Percentiles rank a stretch among this genome's conserved stretches.
Conservation (phyloP, 2,329 filamentous ascomycete species). For the Blastomyces emzantsi region DNA sequence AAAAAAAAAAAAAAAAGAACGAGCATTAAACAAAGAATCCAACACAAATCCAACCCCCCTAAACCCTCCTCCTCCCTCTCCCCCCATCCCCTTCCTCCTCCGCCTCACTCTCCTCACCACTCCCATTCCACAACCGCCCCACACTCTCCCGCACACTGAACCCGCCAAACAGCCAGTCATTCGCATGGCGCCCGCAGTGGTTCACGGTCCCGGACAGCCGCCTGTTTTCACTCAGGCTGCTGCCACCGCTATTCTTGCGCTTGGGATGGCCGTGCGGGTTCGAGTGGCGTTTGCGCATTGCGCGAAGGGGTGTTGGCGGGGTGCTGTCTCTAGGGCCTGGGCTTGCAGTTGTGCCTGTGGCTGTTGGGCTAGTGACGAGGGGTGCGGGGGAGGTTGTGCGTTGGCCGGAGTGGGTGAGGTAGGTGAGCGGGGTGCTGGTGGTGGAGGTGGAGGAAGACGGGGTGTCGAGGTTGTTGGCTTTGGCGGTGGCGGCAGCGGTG, state of each 20-base stretch:
- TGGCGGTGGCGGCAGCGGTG: slow-evolving; percentile 16
- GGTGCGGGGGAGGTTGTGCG: slow-evolving; percentile 18
- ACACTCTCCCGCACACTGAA: slow-evolving; percentile 40
- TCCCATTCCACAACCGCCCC: slow-evolving; percentile 24
- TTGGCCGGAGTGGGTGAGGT: slow-evolving; percentile 7
- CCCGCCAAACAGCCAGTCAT: slow-evolving; percentile 45
- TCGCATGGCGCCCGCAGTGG: slow-evolving; percentile 42
- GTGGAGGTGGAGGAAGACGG: background rate
- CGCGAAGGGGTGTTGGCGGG: background rate
- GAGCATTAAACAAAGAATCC: too few relatives aligned
- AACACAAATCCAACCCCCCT: background rate
- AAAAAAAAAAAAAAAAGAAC: background rate
- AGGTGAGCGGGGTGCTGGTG: slow-evolving; percentile 6
- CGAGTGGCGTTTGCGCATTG: slow-evolving; percentile 15
- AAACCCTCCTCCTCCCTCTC: background rate
- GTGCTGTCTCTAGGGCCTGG: background rate
- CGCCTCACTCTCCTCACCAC: background rate
- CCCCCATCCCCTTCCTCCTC: background rate
- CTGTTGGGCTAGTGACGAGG: slow-evolving; percentile 9
- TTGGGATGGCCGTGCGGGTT: background rate
- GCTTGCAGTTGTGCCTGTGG: background rate
- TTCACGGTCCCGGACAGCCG: slow-evolving; percentile 35
- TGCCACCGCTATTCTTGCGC: slow-evolving; percentile 14
- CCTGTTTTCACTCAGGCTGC: slow-evolving; percentile 25
- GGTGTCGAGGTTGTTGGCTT: background rate